Evolutionary conservation across 192 early-diverging fungal genomes (phyloP), one percentile per base, ranked within the genome.

Genomic region (Geosiphon pyriformis): DNA sequence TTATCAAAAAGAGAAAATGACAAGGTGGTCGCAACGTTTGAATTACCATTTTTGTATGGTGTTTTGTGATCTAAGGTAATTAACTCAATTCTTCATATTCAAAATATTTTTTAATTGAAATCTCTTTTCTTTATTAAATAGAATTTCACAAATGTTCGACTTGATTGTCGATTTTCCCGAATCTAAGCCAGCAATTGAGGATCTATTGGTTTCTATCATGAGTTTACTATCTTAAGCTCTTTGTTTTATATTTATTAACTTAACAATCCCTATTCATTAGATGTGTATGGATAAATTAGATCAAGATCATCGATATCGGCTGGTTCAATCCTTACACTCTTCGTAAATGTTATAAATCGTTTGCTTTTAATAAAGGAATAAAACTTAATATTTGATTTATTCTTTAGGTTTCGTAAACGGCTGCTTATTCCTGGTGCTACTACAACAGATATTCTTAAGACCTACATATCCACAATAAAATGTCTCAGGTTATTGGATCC

Each of bases 81-180:
- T 32, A 30, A 23, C 30, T 18, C n/a, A n/a, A n/a, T 23, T 54
- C 7, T 54, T 26, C 18, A 54, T 26, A 20, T 26, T 23, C 7
- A 54, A 54, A 54, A 54, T 26, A 12, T 4, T 54, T 20, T 6
- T 54, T 54, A 7, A 7, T 20, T 42, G 15, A 42, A 15, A 42
- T 42, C 15, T 42, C 37, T 42, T 42, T 42, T 42, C 15, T 42
- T 6, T n/a, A n/a, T n/a, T n/a, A n/a, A n/a, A n/a, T 61, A 80
- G 89, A 4, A 76, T 82, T 8, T 33, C 69, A 29, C 85, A 89
- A 72, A 76, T 90, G 33, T 90, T 91, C 55, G 72, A 85, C 48
- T 88, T 91, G 18, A 88, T 91, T 50, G 76, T 90, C 18, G 90
- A 87, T 26, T 89, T 78, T 50, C 90, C 90, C 0, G 79, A 80